A percentile compares a stretch with the other conserved stretches of the same genome.
phyloP scores from a whole-genome alignment of 345 rosid species.

The Abelmoschus esculentus region DNA sequence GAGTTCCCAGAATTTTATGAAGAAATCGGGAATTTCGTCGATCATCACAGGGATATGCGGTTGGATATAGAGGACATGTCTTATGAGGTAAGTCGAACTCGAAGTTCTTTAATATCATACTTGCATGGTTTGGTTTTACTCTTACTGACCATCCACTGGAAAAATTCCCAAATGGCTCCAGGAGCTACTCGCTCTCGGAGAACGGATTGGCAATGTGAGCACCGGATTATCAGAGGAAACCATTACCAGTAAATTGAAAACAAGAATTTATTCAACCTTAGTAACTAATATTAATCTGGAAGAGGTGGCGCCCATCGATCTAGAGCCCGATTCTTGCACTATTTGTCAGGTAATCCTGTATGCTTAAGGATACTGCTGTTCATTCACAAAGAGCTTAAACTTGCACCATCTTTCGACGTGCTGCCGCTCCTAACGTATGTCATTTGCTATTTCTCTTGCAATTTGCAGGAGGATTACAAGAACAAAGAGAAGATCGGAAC shows the following conservation, averaged over 20 bases:
- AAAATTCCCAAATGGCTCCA: slow-evolving; percentile 16
- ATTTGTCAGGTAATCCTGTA: slow-evolving; percentile 69
- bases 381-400: background rate
- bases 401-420: background rate
- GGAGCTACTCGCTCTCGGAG: slow-evolving; percentile 87
- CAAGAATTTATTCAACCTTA: slow-evolving; percentile 35
- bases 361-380: background rate
- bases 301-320: slow-evolving; percentile 46
- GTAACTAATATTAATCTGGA: slow-evolving; percentile 41
- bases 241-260: slow-evolving; percentile 37
- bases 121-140: background rate
- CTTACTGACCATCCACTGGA: background rate
- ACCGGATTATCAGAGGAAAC: slow-evolving; percentile 74
- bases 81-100: slow-evolving; percentile 54
- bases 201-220: slow-evolving; percentile 65
- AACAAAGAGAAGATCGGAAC: slow-evolving; percentile 50
- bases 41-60: slow-evolving; percentile 85
- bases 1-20: slow-evolving; percentile 47
- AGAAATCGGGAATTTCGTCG: slow-evolving; percentile 41
- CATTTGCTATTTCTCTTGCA: background rate
- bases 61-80: slow-evolving; percentile 89
- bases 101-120: background rate
- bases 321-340: slow-evolving; percentile 58
- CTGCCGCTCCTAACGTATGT: background rate
- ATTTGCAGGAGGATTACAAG: slow-evolving; percentile 54